These are phyloP conservation scores for Cryptococcus sp. DNA, from an alignment of 1,284 basidiomycete genomes.

Conservation along the genomic window DNA sequence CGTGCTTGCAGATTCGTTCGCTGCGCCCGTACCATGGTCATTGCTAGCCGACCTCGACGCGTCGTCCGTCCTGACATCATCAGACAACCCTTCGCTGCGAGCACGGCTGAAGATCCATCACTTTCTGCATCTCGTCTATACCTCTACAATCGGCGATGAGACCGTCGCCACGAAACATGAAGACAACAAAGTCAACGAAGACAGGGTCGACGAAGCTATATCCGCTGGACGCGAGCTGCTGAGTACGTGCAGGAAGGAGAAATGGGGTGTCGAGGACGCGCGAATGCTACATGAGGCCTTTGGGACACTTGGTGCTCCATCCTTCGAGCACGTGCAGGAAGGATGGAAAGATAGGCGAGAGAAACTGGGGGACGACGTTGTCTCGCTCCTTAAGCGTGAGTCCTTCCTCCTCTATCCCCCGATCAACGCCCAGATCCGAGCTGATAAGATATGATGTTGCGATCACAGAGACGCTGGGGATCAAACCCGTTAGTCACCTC, in stretches of 20 bases:
- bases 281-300: conserved; percentile 10
- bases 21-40: neutral
- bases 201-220: too few relatives aligned
- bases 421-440: neutral
- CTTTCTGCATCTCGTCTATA: conserved; percentile 3
- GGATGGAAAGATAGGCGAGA: neutral
- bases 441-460: neutral
- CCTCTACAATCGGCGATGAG: neutral
- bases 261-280: too few relatives aligned
- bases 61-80: neutral
- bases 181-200: too few relatives aligned
- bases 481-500: conserved; percentile 18
- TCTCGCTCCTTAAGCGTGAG: neutral
- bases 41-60: conserved; percentile 8
- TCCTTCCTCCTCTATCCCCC: neutral
- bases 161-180: too few relatives aligned
- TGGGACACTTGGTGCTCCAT: neutral
- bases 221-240: too few relatives aligned
- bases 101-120: conserved; percentile 2
- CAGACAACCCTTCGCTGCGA: neutral
- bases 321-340: neutral
- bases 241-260: neutral
- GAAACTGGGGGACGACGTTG: neutral
- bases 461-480: conserved; percentile 1
- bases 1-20: neutral